These are phyloP conservation scores for Phytophthora sp. DNA, from an alignment of 352 stramenopile genomes.

Conservation along the genomic window DNA sequence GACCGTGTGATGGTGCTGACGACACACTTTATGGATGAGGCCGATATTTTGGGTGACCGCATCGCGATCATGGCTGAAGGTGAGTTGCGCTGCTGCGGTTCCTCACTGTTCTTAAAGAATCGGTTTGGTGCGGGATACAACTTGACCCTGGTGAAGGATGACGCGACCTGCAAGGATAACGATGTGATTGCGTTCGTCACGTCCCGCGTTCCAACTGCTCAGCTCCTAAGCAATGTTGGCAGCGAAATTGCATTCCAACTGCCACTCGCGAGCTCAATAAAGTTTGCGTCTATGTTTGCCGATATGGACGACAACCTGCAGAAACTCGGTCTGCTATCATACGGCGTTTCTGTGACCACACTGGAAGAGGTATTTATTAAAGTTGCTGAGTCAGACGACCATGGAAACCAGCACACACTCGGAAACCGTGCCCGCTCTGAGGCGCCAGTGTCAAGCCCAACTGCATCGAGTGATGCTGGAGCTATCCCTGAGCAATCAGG, in stretches of 20 bases:
- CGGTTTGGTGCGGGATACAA: constrained; percentile 76
- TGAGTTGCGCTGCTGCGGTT: constrained; percentile 73
- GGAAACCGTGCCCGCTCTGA: constrained; percentile 21
- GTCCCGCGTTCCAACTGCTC: constrained; percentile 39
- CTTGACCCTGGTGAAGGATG: constrained; percentile 66
- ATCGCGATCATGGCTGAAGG: constrained; percentile 89
- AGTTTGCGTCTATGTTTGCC: constrained; percentile 70
- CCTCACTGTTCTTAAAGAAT: constrained; percentile 85
- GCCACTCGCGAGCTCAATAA: constrained; percentile 45
- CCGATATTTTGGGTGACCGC: constrained; percentile 83
- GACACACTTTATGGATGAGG: constrained; percentile 96
- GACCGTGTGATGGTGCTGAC: constrained; percentile 87
- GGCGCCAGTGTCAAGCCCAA: constrained; percentile 8
- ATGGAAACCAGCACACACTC: constrained; percentile 49
- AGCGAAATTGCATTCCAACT: constrained; percentile 77
- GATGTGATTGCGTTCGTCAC: constrained; percentile 46
- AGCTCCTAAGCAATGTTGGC: constrained; percentile 71
- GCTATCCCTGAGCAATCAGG: neutral
- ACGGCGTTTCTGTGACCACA: constrained; percentile 84
- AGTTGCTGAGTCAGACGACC: constrained; percentile 51
- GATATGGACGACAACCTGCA: constrained; percentile 54
- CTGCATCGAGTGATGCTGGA: constrained; percentile 11
- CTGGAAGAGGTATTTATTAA: constrained; percentile 88
- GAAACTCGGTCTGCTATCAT: constrained; percentile 52
- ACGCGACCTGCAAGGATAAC: constrained; percentile 33